Evolutionary conservation across 129 eudicot genomes (phyloP), one percentile per base, ranked within the genome.

Genomic region (Flaveria bidentis): DNA sequence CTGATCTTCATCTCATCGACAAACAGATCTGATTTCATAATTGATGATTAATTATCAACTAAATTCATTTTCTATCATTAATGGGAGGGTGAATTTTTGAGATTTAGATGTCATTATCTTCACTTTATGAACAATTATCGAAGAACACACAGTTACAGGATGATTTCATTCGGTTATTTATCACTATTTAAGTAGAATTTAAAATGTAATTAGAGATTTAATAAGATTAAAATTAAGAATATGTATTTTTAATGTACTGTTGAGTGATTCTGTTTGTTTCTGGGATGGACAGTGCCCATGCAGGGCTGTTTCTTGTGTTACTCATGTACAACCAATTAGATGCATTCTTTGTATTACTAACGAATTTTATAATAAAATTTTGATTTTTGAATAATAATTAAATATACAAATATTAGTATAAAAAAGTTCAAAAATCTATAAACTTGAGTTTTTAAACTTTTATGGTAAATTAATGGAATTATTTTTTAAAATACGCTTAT

Each of bases 181-280:
- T 57, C 33, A 49, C 23, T 50, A 25, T 22, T 67, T 67, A 2
- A 18, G 13, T 11, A 8, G 14, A 23, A 39, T 72, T 55, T 2
- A 39, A 2, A 64, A 57, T 41, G n/a, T 72, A 55, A 69, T 69
- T 55, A 15, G 6, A 6, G n/a, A 42, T 17, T 18, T 0, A 67
- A 45, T 9, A 10, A 45, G 47, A 44, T 44, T 44, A 44, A 44
- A 28, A 26, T 26, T 26, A 26, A 3, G 36, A 30, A 30, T 30
- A 45, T 45, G 1, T 5, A 45, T 45, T 0, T 45, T 45, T 8
- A 9, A 16, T 45, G 13, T 9, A 58, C 46, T 77, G 76, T 70
- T 78, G 49, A 78, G 66, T 63, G 63, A 71, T 47, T 71, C 71
- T 79, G 83, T 79, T 79, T 79, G 28, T 71, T 71, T 26, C 72